A percentile compares a stretch with the other conserved stretches of the same genome.
Conservation (phyloP, 257 asterid species). For the Henckelia pumila region DNA sequence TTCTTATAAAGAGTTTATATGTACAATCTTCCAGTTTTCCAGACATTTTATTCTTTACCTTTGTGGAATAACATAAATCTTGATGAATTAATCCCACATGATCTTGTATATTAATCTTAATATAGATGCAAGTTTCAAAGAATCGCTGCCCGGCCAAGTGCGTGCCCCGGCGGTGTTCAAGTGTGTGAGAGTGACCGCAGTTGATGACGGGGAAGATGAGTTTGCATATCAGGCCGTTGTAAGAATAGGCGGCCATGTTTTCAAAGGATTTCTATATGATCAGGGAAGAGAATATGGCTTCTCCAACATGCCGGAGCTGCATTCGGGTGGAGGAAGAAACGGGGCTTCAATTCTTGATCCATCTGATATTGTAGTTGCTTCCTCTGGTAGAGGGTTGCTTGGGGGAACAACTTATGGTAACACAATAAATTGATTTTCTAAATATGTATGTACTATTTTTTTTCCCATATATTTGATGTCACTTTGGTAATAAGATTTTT, state of each 20-base stretch:
- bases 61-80: too few relatives aligned
- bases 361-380: constrained; percentile 38
- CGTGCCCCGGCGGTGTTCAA: constrained; percentile 73
- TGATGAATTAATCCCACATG: too few relatives aligned
- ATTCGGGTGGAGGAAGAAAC: constrained; percentile 49
- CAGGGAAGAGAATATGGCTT: constrained; percentile 39
- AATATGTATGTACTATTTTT: too few relatives aligned
- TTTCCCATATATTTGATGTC: too few relatives aligned
- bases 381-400: constrained; percentile 45
- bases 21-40: too few relatives aligned
- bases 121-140: constrained; percentile 49
- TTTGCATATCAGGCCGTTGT: constrained; percentile 73
- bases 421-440: constrained; percentile 38
- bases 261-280: constrained; percentile 73
- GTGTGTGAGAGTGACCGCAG: constrained; percentile 62
- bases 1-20: too few relatives aligned
- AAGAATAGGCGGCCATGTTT: constrained; percentile 70
- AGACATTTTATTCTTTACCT: too few relatives aligned
- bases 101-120: too few relatives aligned
- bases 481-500: too few relatives aligned
- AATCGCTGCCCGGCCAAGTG: constrained; percentile 66
- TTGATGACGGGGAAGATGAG: constrained; percentile 75
- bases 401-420: constrained; percentile 56
- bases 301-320: constrained; percentile 60
- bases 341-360: constrained; percentile 34